A percentile compares a stretch with the other conserved stretches of the same genome.
These are phyloP conservation scores for Saturnispora galanensis DNA, from an alignment of 805 yeast species.

Conservation along the genomic window DNA sequence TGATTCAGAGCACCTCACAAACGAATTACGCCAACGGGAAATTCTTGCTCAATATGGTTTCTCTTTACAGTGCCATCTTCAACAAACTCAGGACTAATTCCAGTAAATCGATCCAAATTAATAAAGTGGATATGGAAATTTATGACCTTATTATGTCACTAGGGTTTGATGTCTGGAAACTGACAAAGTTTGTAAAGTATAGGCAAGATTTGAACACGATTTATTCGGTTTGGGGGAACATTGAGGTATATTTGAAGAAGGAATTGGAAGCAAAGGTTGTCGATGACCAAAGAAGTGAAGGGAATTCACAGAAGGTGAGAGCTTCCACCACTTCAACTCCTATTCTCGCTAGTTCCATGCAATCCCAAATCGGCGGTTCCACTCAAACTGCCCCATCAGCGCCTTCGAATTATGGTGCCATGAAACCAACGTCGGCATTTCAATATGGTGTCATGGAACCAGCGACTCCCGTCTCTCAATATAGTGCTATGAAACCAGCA, in stretches of 20 bases:
- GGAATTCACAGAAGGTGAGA: background rate
- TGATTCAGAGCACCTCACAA: conserved; percentile 36
- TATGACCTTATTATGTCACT: conserved; percentile 24
- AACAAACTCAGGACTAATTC: conserved; percentile 17
- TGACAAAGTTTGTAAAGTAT: conserved; percentile 18
- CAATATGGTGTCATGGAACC: too few species aligned
- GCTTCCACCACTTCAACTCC: background rate
- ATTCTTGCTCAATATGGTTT: conserved; percentile 22
- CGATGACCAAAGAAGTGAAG: background rate
- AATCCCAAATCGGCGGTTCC: too few species aligned
- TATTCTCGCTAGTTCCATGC: background rate
- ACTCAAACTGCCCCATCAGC: too few species aligned
- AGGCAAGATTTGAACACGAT: conserved; percentile 17
- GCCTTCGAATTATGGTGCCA: too few species aligned
- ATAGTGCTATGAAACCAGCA: background rate
- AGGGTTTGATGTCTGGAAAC: conserved; percentile 29
- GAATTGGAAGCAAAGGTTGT: conserved; percentile 4
- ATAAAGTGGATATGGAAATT: conserved; percentile 19
- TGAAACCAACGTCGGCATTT: too few species aligned
- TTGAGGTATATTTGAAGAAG: conserved; percentile 12
- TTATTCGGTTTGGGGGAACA: conserved; percentile 11
- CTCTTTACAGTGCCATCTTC: conserved; percentile 24
- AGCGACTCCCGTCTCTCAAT: background rate
- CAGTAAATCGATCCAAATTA: conserved; percentile 16
- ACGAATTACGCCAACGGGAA: conserved; percentile 21